Base-by-base conservation (phyloP, 805 yeast species). In the Helenozyma rhizophorensis region DNA sequence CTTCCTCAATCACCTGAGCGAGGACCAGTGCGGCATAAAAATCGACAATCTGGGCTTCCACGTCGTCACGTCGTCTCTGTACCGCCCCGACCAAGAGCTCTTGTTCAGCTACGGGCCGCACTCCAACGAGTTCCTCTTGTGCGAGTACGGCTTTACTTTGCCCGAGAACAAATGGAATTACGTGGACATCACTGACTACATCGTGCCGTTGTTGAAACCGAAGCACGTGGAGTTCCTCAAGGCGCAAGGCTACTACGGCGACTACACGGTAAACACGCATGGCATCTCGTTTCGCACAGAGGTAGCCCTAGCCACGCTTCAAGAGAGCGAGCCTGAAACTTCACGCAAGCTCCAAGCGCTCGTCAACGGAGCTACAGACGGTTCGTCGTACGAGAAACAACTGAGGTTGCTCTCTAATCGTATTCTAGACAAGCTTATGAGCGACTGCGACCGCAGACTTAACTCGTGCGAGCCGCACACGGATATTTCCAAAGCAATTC, bases 81-180 rank as follows among this genome's bases (percentile, higher is more conserved):
- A 32, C 68, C 64, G 43, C 37, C 51, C 6, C 5, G 47, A 31
- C 53, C 78, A 78, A 11, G 94, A 89, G 52, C 45, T 90, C 2
- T 76, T 65, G 45, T 69, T 90, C 43, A 75, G 81, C 32, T 90
- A 90, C 53, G 97, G 97, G 1, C 79, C 96, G 1, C 97, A 90
- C 55, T 77, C 83, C 8, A 88, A 90, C 53, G 87, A 78, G 30
- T 85, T 85, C 43, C 58, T 90, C 21, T 61, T 87, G 8, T 78
- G 83, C 48, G 97, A 90, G 55, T 90, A 90, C 51, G 97, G 97
- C 1, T 90, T 90, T 62, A 67, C 70, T 23, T 55, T 83, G 1
- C 51, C 54, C 0, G 49, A 54, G 1, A 86, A 87, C 51, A 58
- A 54, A 14, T 83, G 89, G 87, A 80, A 86, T 45, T 78, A 63